Base-by-base conservation (phyloP, 2,329 filamentous ascomycete genomes). In the Epichloe sibirici region DNA sequence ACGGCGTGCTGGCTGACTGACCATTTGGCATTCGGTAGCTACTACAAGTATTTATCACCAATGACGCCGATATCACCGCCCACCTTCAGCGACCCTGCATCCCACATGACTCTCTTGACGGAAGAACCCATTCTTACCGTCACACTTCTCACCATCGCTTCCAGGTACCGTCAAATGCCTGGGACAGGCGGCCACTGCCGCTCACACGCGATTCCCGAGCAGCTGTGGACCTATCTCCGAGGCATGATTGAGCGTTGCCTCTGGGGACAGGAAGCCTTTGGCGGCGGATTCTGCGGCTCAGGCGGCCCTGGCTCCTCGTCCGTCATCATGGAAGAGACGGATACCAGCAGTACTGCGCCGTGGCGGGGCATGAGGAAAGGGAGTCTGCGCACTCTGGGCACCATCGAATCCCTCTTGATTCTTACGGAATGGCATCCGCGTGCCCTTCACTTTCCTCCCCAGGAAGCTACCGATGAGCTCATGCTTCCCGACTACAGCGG, bases 401-500 rank as follows among this genome's bases (percentile, higher is more conserved):
- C 91, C 0, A 89, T 98, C 28, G 93, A 98, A 70, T 94, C 90
- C 37, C 72, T 98, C 35, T 83, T 98, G 75, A 85, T 98, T 28
- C 74, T 98, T 45, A 97, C 91, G 1, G 93, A 98, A 64, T 98
- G 93, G 91, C 91, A 97, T 66, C 93, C 93, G 4, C 82, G 91
- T 5, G 90, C 90, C 15, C 76, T 98, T 55, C 91, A 97, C 66
- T 98, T 97, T 62, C 93, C 93, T 3, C 85, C 88, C 1, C 84
- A 88, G 17, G 86, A 93, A 57, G 78, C 81, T 1, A 83, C 81
- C 2, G 81, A 85, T 48, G 85, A 88, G 65, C 70, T 86, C 5
- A 78, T 85, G 65, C 73, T 85, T 17, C 79, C 85, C 4, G 74
- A 74, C 40, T 79, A 79, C 49, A 76, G 82, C 28, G 70, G 72